Percentiles rank a stretch among this genome's conserved stretches.
phyloP scores from a whole-genome alignment of 2,329 filamentous ascomycete genomes.

The Xylaria sp. region DNA sequence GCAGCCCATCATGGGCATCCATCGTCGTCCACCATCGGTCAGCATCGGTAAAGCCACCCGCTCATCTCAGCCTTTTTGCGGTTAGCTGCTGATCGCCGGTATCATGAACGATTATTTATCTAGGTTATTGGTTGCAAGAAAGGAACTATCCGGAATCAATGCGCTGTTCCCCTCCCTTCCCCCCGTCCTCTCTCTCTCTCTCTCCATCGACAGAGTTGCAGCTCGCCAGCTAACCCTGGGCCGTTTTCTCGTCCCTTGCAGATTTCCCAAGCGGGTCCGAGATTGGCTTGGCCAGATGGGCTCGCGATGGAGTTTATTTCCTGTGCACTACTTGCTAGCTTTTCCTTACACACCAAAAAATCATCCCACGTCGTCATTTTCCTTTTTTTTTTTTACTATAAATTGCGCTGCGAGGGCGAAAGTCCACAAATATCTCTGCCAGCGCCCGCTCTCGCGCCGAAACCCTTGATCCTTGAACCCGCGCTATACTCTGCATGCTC shows the following conservation, averaged over 20 bases:
- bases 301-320: background rate
- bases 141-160: background rate
- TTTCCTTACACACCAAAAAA: too few relatives aligned
- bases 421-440: conserved; percentile 20
- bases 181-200: too few relatives aligned
- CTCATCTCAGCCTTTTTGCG: conserved; percentile 11
- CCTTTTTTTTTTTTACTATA: conserved; percentile 17
- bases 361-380: conserved; percentile 15
- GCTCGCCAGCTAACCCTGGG: too few relatives aligned
- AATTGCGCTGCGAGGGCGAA: too few relatives aligned
- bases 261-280: conserved; percentile 8
- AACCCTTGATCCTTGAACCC: conserved; percentile 20
- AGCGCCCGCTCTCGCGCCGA: conserved; percentile 17
- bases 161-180: too few relatives aligned
- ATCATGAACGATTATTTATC: conserved; percentile 2
- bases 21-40: conserved; percentile 11
- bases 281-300: background rate
- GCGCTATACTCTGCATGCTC: conserved; percentile 9
- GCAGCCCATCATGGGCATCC: too few relatives aligned
- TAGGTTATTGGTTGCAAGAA: background rate
- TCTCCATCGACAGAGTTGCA: too few relatives aligned
- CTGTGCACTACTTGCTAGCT: background rate
- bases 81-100: conserved; percentile 9
- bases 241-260: conserved; percentile 1
- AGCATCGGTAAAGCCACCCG: conserved; percentile 27